Evolutionary conservation across 441 rosid genomes (phyloP).

Genomic region (Croton setiger): DNA sequence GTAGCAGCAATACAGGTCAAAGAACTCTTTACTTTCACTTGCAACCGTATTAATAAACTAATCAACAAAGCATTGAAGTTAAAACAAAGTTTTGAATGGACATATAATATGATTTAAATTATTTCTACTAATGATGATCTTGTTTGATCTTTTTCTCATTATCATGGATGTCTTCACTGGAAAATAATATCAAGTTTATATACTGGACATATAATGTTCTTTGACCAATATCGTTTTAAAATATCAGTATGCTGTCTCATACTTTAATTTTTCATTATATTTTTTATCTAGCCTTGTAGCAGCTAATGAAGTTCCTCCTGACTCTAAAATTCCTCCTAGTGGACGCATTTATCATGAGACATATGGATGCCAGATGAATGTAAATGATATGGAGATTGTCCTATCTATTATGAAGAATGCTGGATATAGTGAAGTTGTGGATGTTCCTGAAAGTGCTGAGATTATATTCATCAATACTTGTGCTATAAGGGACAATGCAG

Average conservation of each 20-base stretch:
- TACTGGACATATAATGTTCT: background rate
- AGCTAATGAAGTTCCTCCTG: constrained; percentile 28
- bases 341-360: constrained; percentile 93
- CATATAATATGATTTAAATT: background rate
- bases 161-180: background rate
- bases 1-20: background rate
- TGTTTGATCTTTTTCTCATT: background rate
- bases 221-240: background rate
- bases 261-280: background rate
- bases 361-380: constrained; percentile 94
- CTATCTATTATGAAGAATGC: constrained; percentile 80
- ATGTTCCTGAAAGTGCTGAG: constrained; percentile 84
- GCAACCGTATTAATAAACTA: background rate
- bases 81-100: background rate
- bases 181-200: background rate
- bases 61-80: background rate
- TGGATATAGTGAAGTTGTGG: constrained; percentile 64
- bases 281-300: constrained; percentile 33
- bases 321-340: constrained; percentile 34
- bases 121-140: background rate
- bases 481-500: constrained; percentile 89
- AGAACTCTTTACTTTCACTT: background rate
- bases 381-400: constrained; percentile 96
- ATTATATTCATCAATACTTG: constrained; percentile 85
- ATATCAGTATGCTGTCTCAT: background rate